Conservation (phyloP, 2,329 filamentous ascomycete genomes). For the Pseudocercospora crystallina region DNA sequence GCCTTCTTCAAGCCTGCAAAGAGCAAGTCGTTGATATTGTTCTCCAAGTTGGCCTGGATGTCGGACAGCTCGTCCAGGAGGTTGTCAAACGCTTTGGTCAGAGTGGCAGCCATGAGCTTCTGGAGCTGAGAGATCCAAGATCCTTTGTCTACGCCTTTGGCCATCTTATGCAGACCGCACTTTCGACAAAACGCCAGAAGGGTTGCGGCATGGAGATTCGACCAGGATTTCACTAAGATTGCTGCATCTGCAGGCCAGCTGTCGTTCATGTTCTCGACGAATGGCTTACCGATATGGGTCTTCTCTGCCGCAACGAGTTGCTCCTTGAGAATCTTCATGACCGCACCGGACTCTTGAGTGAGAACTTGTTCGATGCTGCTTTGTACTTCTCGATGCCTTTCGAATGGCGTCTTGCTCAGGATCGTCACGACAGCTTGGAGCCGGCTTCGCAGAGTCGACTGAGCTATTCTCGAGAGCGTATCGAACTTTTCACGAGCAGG, state of each 20-base stretch:
- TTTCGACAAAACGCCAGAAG: conserved; percentile 14
- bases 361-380: not conserved
- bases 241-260: conserved; percentile 5
- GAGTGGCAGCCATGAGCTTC: too few relatives aligned
- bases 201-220: not conserved
- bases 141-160: too few relatives aligned
- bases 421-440: conserved; percentile 5
- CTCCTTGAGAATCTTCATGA: not conserved
- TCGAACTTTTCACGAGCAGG: conserved; percentile 4
- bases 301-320: not conserved
- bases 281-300: not conserved
- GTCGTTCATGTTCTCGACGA: not conserved
- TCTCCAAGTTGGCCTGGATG: too few relatives aligned
- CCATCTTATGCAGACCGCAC: not conserved
- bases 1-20: too few relatives aligned
- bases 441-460: not conserved
- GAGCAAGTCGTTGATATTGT: too few relatives aligned
- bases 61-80: too few relatives aligned
- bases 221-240: conserved; percentile 5
- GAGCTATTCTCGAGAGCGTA: not conserved
- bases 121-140: too few relatives aligned
- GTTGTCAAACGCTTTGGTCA: too few relatives aligned
- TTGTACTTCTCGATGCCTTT: conserved; percentile 1
- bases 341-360: not conserved
- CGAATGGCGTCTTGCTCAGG: conserved; percentile 3